These are phyloP conservation scores for Metschnikowia rubicola DNA, from an alignment of 805 yeast genomes.

Conservation along the genomic window DNA sequence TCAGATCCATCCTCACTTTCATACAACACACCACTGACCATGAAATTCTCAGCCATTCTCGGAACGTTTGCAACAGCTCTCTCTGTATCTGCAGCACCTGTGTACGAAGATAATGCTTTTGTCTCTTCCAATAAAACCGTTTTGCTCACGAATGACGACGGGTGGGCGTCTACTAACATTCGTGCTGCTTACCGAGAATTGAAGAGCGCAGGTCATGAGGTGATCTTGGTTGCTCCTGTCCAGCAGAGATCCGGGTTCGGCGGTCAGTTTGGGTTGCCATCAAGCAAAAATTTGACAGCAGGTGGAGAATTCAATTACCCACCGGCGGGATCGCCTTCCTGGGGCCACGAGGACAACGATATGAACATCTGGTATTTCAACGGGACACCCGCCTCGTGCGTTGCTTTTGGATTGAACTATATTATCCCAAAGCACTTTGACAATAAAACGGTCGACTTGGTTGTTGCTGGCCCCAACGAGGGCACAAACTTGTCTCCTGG, in stretches of 20 bases:
- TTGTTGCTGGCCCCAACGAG: constrained; percentile 29
- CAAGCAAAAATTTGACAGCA: constrained; percentile 33
- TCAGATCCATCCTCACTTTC: too few relatives aligned
- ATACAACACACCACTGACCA: too few relatives aligned
- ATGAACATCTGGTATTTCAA: constrained; percentile 26
- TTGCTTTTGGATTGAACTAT: constrained; percentile 27
- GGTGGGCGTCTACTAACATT: constrained; percentile 55
- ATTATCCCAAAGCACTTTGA: constrained; percentile 20
- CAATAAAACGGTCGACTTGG: constrained; percentile 24
- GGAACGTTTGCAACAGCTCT: constrained; percentile 14
- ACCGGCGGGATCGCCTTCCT: constrained; percentile 48
- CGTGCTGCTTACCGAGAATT: constrained; percentile 50
- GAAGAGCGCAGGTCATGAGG: constrained; percentile 20
- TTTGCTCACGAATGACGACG: constrained; percentile 53
- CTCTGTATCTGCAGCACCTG: constrained; percentile 24
- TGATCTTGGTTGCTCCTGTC: constrained; percentile 21
- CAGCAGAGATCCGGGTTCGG: constrained; percentile 21
- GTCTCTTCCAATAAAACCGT: constrained; percentile 34
- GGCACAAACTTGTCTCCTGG: constrained; percentile 29
- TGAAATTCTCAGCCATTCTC: constrained; percentile 13
- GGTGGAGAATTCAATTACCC: constrained; percentile 49
- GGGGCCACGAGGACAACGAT: constrained; percentile 50
- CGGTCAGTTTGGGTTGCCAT: constrained; percentile 48
- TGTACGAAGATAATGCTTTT: constrained; percentile 17
- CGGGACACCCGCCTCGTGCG: constrained; percentile 27